Conservation (phyloP, 495 filamentous ascomycete species). For the Xylaria longipes region DNA sequence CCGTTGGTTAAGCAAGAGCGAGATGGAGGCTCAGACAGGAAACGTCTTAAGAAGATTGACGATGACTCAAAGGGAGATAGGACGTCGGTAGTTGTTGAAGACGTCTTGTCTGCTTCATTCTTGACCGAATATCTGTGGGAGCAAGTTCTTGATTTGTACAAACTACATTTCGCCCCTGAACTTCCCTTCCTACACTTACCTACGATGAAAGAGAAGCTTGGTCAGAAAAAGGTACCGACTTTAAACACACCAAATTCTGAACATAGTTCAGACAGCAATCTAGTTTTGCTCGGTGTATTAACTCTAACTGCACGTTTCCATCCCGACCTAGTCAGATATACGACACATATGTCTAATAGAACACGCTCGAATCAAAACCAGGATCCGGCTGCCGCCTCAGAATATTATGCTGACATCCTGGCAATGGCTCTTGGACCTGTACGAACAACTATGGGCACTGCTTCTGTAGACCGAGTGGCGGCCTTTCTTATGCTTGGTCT, state of each 20-base stretch:
- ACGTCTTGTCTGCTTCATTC: slow-evolving; percentile 58
- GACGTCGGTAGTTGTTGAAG: slow-evolving; percentile 46
- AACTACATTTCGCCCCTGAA: slow-evolving; percentile 81
- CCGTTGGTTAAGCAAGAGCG: slow-evolving; percentile 60
- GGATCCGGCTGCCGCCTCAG: slow-evolving; percentile 72
- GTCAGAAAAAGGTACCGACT: slow-evolving; percentile 47
- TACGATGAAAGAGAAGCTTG: slow-evolving; percentile 68
- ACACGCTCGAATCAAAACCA: slow-evolving; percentile 35
- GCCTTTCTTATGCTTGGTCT: slow-evolving; percentile 82
- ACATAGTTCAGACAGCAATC: slow-evolving; percentile 55
- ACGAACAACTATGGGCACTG: slow-evolving; percentile 60
- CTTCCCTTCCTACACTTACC: slow-evolving; percentile 84
- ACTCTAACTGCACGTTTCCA: slow-evolving; percentile 83
- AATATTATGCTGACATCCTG: slow-evolving; percentile 78
- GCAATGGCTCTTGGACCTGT: slow-evolving; percentile 67
- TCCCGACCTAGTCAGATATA: slow-evolving; percentile 67
- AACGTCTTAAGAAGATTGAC: slow-evolving; percentile 64
- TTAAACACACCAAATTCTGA: too few relatives aligned
- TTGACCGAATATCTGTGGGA: slow-evolving; percentile 74
- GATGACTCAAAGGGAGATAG: slow-evolving; percentile 51
- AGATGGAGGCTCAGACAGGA: slow-evolving; percentile 65
- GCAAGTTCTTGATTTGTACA: slow-evolving; percentile 78
- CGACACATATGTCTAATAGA: slow-evolving; percentile 55
- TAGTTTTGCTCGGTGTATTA: slow-evolving; percentile 78
- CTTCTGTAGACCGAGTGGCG: slow-evolving; percentile 73